phyloP scores from a whole-genome alignment of 2,329 filamentous ascomycete genomes.

The Stenocarpella maydis region DNA sequence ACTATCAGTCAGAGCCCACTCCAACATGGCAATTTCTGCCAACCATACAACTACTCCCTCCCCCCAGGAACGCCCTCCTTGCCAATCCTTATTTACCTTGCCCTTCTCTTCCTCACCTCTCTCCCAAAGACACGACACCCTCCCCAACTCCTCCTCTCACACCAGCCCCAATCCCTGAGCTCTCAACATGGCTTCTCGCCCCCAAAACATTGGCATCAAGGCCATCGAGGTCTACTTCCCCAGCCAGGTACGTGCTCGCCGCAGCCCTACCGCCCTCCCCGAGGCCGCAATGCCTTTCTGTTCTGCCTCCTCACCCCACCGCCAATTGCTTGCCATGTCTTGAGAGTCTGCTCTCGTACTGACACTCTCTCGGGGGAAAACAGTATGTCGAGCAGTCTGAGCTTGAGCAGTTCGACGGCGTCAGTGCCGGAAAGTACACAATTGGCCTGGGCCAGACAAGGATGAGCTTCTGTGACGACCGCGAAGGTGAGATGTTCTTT shows the following conservation, averaged over 20 bases:
- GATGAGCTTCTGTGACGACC: slow-evolving; percentile 92
- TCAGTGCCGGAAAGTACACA: too few species aligned
- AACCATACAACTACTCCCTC: slow-evolving; percentile 17
- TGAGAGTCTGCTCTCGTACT: neutral
- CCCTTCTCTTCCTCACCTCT: slow-evolving; percentile 9
- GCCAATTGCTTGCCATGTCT: neutral
- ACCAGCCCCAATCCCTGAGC: neutral
- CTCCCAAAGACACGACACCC: neutral
- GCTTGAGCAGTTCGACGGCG: slow-evolving; percentile 87
- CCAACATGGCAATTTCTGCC: slow-evolving; percentile 29
- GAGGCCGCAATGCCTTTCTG: neutral
- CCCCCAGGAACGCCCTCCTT: slow-evolving; percentile 13
- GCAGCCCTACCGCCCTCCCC: neutral
- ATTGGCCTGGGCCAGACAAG: slow-evolving; percentile 91
- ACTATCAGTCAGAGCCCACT: slow-evolving; percentile 23
- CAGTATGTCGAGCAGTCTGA: slow-evolving; percentile 86
- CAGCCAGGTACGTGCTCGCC: slow-evolving; percentile 71
- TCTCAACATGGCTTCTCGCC: slow-evolving; percentile 73
- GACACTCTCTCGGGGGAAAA: slow-evolving; percentile 10
- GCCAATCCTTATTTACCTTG: neutral
- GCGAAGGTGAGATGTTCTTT: slow-evolving; percentile 70
- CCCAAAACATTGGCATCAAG: slow-evolving; percentile 91
- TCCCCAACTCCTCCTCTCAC: slow-evolving; percentile 27
- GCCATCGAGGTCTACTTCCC: slow-evolving; percentile 92
- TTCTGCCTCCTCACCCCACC: neutral